Evolutionary conservation across 2,329 filamentous ascomycete genomes (phyloP), one percentile per base, ranked within the genome.

Genomic region (Verticillium tricorpus): DNA sequence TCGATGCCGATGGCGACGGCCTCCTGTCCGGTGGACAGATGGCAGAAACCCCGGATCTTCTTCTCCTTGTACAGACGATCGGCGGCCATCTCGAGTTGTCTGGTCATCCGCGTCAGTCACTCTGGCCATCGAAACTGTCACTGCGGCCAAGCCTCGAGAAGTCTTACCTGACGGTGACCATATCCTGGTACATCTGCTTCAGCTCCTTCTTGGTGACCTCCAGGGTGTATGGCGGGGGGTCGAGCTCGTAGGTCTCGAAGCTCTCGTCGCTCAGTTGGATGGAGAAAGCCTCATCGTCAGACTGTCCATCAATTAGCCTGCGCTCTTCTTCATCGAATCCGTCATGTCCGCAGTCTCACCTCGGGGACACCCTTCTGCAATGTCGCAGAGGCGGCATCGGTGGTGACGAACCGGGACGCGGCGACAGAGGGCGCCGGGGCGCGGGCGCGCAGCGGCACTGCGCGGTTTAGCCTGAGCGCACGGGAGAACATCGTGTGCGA

Each of bases 31-130:
- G 91, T 96, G 63, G 95, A 98, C 79, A 99, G 82, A 82, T 99
- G 95, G 83, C 95, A 99, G 90, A 99, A 99, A 82, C 95, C 95
- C 72, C 95, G 91, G 72, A 99, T 98, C 87, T 99, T 98, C 90
- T 99, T 99, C 85, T 98, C 95, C 85, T 99, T 99, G 91, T 99
- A 99, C 74, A 99, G 85, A 76, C 94, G 88, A 77, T 99, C 95
- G 82, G 95, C 93, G 69, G 94, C 93, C 94, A 99, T 97, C 82
- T 99, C 95, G 95, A 99, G 97, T 78, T 96, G 95, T 82, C 93
- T 97, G 71, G 61, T 66, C 19, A 37, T 22, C 22, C 19, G 22
- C n/a, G 62, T 67, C 58, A 70, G 63, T 58, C 25, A 57, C n/a
- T 25, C 7, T 3, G 31, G 40, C 25, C 19, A 34, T 58, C 22